phyloP scores from a whole-genome alignment of 2,329 filamentous ascomycete genomes.

The Sordariomycetes sp. region DNA sequence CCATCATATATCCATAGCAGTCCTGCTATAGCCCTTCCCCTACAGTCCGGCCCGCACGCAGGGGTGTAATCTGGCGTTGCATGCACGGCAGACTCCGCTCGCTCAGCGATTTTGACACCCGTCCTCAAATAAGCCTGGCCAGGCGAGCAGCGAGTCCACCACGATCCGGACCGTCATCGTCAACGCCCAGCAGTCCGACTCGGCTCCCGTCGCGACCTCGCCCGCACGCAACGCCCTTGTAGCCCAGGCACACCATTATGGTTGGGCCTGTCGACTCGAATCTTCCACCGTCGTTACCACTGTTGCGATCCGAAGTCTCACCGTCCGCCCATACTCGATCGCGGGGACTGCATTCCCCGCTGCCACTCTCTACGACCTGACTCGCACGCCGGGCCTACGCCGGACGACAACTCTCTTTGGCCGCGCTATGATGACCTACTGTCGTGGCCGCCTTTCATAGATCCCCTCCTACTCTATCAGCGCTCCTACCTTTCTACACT shows the following conservation, averaged over 20 bases:
- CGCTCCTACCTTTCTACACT: background rate
- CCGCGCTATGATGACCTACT: background rate
- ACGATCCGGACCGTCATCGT: background rate
- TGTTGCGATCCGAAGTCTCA: background rate
- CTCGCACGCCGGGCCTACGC: background rate
- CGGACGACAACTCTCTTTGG: slow-evolving; percentile 1
- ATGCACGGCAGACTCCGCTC: background rate
- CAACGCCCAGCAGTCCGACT: background rate
- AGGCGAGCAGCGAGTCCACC: background rate
- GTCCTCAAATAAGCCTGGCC: background rate
- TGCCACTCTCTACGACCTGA: background rate
- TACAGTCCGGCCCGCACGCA: background rate
- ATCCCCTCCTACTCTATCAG: background rate
- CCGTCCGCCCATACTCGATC: background rate
- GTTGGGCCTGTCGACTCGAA: background rate
- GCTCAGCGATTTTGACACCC: background rate
- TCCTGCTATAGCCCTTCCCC: background rate
- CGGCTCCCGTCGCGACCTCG: background rate
- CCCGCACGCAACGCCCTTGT: background rate
- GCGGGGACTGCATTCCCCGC: background rate
- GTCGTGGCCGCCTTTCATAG: background rate
- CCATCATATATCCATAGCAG: background rate
- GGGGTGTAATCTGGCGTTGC: background rate
- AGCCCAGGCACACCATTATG: background rate
- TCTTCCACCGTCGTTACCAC: background rate